phyloP scores from a whole-genome alignment of 495 filamentous ascomycete genomes.

The Chaetomidium leptoderma region DNA sequence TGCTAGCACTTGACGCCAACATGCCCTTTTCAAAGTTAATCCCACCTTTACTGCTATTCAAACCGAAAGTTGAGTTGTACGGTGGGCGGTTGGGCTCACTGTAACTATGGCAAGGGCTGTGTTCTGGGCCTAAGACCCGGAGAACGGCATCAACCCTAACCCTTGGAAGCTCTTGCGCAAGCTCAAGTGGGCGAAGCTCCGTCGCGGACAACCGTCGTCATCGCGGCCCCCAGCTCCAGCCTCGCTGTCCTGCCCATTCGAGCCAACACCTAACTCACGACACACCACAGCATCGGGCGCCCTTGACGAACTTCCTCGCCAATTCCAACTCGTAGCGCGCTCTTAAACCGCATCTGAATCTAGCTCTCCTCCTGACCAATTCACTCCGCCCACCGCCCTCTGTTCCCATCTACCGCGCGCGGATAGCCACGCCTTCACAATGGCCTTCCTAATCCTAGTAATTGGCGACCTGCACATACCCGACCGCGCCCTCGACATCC shows the following conservation, averaged over 20 bases:
- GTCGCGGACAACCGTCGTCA: constrained; percentile 3
- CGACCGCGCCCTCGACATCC: constrained; percentile 85
- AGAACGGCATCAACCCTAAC: too few relatives aligned
- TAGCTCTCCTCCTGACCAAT: neutral
- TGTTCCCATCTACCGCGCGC: neutral
- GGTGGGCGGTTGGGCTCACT: too few relatives aligned
- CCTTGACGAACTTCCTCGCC: neutral
- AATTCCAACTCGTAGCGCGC: neutral
- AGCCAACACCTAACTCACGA: neutral
- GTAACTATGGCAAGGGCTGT: too few relatives aligned
- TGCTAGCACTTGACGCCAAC: too few relatives aligned
- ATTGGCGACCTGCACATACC: constrained; percentile 98
- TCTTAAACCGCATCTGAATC: neutral
- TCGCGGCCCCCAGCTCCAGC: neutral
- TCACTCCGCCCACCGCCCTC: neutral
- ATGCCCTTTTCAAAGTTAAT: too few relatives aligned
- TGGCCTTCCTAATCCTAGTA: constrained; percentile 65
- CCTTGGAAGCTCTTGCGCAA: too few relatives aligned
- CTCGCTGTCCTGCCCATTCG: neutral
- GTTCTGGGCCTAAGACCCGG: too few relatives aligned
- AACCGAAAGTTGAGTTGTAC: too few relatives aligned
- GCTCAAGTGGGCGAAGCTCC: neutral
- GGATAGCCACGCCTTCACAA: constrained; percentile 19
- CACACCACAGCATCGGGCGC: neutral
- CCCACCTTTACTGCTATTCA: too few relatives aligned